Conservation (phyloP, 208 protist genomes). For the Sergeia podlipaevii region DNA sequence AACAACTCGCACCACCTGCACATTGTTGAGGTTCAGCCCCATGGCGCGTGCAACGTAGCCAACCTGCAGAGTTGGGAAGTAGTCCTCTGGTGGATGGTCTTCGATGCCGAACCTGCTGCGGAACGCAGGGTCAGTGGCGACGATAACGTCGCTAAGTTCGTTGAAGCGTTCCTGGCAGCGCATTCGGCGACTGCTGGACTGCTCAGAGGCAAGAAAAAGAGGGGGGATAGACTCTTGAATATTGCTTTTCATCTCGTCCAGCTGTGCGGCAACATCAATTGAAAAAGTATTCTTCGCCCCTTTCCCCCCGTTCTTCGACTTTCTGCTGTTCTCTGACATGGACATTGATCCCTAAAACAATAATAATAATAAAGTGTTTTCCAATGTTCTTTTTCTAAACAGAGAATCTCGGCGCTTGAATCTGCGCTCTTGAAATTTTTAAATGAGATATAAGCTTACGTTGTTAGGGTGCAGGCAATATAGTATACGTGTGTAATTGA, state of each 20-base stretch:
- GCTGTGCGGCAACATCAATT: too few relatives aligned
- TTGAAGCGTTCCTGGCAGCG: slow-evolving; percentile 22
- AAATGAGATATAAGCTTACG: too few relatives aligned
- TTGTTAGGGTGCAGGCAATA: too few relatives aligned
- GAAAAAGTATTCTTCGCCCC: not conserved
- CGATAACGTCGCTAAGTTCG: slow-evolving; percentile 25
- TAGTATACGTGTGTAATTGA: too few relatives aligned
- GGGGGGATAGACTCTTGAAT: not conserved
- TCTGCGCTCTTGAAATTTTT: too few relatives aligned
- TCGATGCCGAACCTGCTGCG: not conserved
- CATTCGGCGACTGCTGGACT: slow-evolving; percentile 5
- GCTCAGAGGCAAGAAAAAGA: not conserved
- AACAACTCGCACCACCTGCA: slow-evolving; percentile 52
- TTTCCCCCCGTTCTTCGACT: not conserved
- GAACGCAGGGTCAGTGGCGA: slow-evolving; percentile 10
- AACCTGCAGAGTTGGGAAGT: slow-evolving; percentile 67
- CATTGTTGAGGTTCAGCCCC: slow-evolving; percentile 74
- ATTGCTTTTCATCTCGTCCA: too few relatives aligned
- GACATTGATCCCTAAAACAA: not conserved
- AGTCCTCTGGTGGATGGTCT: slow-evolving; percentile 8
- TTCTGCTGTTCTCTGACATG: not conserved
- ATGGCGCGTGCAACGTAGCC: slow-evolving; percentile 81
- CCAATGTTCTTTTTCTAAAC: not conserved
- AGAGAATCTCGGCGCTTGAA: too few relatives aligned
- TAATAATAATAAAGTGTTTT: not conserved